Evolutionary conservation across 2,329 filamentous ascomycete genomes (phyloP).

Genomic region (Onygenales sp.): DNA sequence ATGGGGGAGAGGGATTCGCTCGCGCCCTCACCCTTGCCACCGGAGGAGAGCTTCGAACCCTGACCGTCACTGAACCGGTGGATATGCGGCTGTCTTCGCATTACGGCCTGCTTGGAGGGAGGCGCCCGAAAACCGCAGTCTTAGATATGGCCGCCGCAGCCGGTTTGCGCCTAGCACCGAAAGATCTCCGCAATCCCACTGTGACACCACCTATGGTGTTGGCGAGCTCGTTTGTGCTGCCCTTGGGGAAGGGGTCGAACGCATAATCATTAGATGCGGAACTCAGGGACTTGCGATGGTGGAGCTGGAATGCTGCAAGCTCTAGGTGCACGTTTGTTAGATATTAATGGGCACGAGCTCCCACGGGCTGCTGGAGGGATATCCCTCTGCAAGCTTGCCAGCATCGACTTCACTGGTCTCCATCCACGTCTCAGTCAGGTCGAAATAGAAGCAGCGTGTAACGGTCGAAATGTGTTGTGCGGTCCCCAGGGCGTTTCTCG

Average conservation of each 20-base stretch:
- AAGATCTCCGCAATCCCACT: constrained; percentile 35
- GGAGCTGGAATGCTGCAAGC: constrained; percentile 47
- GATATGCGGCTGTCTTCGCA: constrained; percentile 34
- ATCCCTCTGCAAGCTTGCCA: constrained; percentile 27
- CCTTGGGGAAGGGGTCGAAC: constrained; percentile 35
- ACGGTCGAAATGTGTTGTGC: constrained; percentile 44
- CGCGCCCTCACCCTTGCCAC: constrained; percentile 37
- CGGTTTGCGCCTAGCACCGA: constrained; percentile 41
- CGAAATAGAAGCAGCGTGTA: constrained; percentile 42
- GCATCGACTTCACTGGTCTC: constrained; percentile 31
- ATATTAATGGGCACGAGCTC: constrained; percentile 27
- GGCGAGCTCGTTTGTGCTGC: constrained; percentile 41
- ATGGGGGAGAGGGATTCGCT: constrained; percentile 46
- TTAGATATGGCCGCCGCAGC: constrained; percentile 47
- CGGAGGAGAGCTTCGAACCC: constrained; percentile 28
- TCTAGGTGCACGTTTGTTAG: constrained; percentile 38
- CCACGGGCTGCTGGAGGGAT: constrained; percentile 34
- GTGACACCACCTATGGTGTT: constrained; percentile 44
- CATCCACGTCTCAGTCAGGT: constrained; percentile 30
- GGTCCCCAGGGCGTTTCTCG: constrained; percentile 41
- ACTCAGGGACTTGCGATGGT: constrained; percentile 46
- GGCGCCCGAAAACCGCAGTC: constrained; percentile 33
- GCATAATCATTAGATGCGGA: constrained; percentile 44
- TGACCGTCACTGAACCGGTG: constrained; percentile 38
- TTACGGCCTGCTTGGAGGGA: constrained; percentile 36